phyloP scores from a whole-genome alignment of 2,329 filamentous ascomycete species.

The Ramularia collo-cygni region DNA sequence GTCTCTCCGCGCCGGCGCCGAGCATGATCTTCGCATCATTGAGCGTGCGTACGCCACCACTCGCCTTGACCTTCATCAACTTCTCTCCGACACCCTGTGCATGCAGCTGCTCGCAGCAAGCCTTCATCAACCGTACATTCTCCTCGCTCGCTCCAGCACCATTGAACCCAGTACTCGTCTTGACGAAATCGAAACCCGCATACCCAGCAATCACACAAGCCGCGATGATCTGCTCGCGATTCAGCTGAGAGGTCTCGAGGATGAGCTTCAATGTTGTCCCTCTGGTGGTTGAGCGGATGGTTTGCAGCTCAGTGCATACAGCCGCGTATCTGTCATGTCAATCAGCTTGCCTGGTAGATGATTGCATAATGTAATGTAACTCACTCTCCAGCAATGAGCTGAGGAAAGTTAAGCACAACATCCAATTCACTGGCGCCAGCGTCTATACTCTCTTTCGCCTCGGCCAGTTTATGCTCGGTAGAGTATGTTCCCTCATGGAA shows the following conservation, averaged over 20 bases:
- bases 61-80: conserved; percentile 51
- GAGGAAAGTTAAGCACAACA: conserved; percentile 51
- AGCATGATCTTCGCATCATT: conserved; percentile 49
- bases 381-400: conserved; percentile 39
- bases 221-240: conserved; percentile 44
- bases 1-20: conserved; percentile 48
- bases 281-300: no score
- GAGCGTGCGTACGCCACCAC: conserved; percentile 48
- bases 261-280: conserved; percentile 55
- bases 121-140: conserved; percentile 49
- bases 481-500: conserved; percentile 54
- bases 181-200: conserved; percentile 52
- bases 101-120: conserved; percentile 39
- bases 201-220: conserved; percentile 46
- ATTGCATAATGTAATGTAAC: no score
- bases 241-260: conserved; percentile 51
- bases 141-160: conserved; percentile 48
- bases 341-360: no score
- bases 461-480: conserved; percentile 42
- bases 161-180: conserved; percentile 55
- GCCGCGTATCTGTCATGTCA: no score
- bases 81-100: conserved; percentile 16
- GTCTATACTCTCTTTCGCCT: conserved; percentile 40
- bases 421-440: conserved; percentile 52
- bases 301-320: no score